Evolutionary conservation across 1,284 basidiomycete species (phyloP).

Genomic region (Moesziomyces parantarcticus): DNA sequence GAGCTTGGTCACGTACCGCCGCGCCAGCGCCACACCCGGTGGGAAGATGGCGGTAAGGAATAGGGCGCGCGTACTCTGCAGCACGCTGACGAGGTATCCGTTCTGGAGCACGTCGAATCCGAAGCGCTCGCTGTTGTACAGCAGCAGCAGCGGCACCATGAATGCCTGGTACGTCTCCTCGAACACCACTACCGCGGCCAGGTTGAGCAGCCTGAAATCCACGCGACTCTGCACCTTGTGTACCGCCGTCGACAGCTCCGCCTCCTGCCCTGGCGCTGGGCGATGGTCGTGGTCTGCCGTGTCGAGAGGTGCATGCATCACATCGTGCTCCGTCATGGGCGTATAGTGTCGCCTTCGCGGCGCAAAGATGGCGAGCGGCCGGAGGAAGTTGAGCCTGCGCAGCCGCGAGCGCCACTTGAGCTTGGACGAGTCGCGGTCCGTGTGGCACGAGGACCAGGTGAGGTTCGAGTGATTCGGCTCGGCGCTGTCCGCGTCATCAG

Average conservation of each 20-base stretch:
- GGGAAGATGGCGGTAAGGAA: constrained; percentile 60
- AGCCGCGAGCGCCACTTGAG: constrained; percentile 43
- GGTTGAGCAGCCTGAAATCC: constrained; percentile 53
- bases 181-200: constrained; percentile 53
- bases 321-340: constrained; percentile 26
- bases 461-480: constrained; percentile 27
- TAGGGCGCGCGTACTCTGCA: constrained; percentile 54
- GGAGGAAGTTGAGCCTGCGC: constrained; percentile 53
- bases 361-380: constrained; percentile 54
- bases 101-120: constrained; percentile 60
- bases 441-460: constrained; percentile 37
- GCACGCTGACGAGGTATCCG: constrained; percentile 54
- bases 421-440: constrained; percentile 32
- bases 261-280: constrained; percentile 1
- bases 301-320: constrained; percentile 26
- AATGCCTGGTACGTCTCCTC: constrained; percentile 63
- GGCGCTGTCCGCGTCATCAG: background rate
- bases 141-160: constrained; percentile 57
- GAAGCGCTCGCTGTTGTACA: constrained; percentile 61
- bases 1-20: constrained; percentile 43
- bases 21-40: constrained; percentile 38
- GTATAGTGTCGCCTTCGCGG: constrained; percentile 36
- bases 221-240: constrained; percentile 29
- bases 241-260: constrained; percentile 27
- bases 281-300: background rate